Base-by-base conservation (phyloP, 352 stramenopile genomes). In the Phytophthora lateralis region DNA sequence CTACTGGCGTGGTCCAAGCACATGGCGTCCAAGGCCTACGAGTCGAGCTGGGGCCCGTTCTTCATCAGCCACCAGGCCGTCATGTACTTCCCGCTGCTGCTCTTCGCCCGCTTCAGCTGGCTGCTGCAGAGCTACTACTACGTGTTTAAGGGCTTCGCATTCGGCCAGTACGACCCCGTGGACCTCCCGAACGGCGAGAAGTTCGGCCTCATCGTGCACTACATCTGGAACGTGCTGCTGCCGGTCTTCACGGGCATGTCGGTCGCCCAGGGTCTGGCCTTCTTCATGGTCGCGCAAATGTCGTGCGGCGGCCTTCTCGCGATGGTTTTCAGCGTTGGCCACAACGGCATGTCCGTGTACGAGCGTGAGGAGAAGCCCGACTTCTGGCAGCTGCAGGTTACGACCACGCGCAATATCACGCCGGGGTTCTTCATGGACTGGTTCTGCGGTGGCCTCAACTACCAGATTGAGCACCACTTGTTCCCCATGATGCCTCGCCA, bases 311-410 rank as follows among this genome's bases (percentile, higher is more conserved):
- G 98, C 30, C 88, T 99, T 47, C 77, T 99, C 6, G 97, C 96
- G 20, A 78, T 97, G 17, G 96, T 99, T 30, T 99, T 99, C 69
- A 98, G 94, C 60, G 82, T 99, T 38, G 97, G 97, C 53, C 97
- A 99, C 91, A 99, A 99, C 75, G 97, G 97, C 66, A 99, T 99
- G 97, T 87, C 92, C 15, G 95, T 98, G 4, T 99, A 99, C 71
- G 93, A 99, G 69, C 95, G 93, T 42, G 88, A 98, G 24, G 88
- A 80, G 27, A 95, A 98, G 57, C 97, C 97, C 14, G 96, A 99
- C 79, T 99, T 99, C 76, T 99, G 96, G 97, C 95, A 99, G 80
- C 85, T 99, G 32, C 97, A 99, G 80, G 95, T 99, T 27, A 98
- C 96, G 11, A 99, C 97, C 8, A 99, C 96, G 58, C 87, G 97